Conservation (phyloP, 352 stramenopile genomes). For the Globisporangium takayamanum region DNA sequence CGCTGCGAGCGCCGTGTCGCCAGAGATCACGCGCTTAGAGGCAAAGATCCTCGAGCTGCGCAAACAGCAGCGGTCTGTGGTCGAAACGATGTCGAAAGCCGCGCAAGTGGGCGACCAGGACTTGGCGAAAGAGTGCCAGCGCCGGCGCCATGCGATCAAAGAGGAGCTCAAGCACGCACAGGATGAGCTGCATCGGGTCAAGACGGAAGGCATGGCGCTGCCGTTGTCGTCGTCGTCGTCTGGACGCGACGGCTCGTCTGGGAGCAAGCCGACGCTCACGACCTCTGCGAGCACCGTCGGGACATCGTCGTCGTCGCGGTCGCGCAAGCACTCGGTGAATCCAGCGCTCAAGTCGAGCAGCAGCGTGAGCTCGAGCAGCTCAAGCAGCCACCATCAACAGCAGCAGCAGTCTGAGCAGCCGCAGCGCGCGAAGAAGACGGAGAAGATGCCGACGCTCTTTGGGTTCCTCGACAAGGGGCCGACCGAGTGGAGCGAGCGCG, state of each 20-base stretch:
- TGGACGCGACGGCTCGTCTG: constrained; percentile 1
- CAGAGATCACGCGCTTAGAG: constrained; percentile 55
- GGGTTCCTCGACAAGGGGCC: constrained; percentile 83
- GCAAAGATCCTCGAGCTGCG: constrained; percentile 67
- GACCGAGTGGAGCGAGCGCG: constrained; percentile 77
- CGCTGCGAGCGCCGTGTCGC: constrained; percentile 23
- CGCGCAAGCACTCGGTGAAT: constrained; percentile 6
- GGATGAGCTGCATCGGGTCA: constrained; percentile 56
- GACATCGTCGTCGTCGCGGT: constrained; percentile 1
- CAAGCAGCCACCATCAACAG: constrained; percentile 1
- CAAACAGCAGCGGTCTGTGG: constrained; percentile 70
- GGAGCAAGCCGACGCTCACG: constrained; percentile 6
- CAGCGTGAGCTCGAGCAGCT: constrained; percentile 5
- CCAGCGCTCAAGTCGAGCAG: constrained; percentile 9
- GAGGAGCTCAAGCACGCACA: constrained; percentile 69
- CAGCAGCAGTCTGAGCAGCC: constrained; percentile 20
- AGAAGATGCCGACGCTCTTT: constrained; percentile 67
- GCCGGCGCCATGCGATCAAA: constrained; percentile 66
- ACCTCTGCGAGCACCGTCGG: constrained; percentile 5
- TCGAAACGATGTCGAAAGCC: constrained; percentile 69
- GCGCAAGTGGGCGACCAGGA: constrained; percentile 64
- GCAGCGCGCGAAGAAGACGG: constrained; percentile 24
- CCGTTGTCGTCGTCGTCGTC: constrained; percentile 12
- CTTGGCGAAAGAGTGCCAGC: constrained; percentile 69
- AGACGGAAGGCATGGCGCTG: constrained; percentile 17